Percentiles rank a stretch among this genome's conserved stretches.
Evolutionary conservation across 768 basidiomycete genomes (phyloP).

Genomic region (Cystobasidium tubakii): DNA sequence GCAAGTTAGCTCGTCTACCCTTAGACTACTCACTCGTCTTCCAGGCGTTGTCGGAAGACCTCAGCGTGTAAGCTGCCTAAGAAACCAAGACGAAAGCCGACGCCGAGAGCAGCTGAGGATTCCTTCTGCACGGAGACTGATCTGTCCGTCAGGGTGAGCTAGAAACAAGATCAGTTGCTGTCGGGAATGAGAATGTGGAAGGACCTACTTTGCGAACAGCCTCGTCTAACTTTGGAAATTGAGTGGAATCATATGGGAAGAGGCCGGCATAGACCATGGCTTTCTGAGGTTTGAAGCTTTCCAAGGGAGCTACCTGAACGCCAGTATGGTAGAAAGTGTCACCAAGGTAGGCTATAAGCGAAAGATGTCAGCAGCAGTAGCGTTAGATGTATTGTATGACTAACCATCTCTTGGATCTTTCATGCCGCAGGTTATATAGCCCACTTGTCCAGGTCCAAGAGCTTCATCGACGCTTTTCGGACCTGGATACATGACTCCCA

Average conservation of each 20-base stretch:
- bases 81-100: slow-evolving; percentile 91
- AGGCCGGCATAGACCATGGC: slow-evolving; percentile 81
- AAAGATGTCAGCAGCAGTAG: not conserved
- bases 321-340: slow-evolving; percentile 81
- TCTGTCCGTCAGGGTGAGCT: slow-evolving; percentile 79
- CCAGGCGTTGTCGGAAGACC: slow-evolving; percentile 86
- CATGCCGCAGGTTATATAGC: slow-evolving; percentile 71
- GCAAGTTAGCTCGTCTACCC: not conserved
- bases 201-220: slow-evolving; percentile 76
- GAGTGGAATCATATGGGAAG: slow-evolving; percentile 82
- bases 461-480: slow-evolving; percentile 61
- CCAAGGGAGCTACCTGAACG: slow-evolving; percentile 69
- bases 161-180: slow-evolving; percentile 35
- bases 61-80: slow-evolving; percentile 95
- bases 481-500: slow-evolving; percentile 85
- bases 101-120: slow-evolving; percentile 86
- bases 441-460: slow-evolving; percentile 39
- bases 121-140: slow-evolving; percentile 86
- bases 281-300: slow-evolving; percentile 84
- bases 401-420: slow-evolving; percentile 74
- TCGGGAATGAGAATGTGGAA: not conserved
- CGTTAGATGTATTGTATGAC: not conserved
- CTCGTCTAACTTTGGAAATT: slow-evolving; percentile 91
- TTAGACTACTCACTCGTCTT: slow-evolving; percentile 75
- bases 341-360: slow-evolving; percentile 70